Evolutionary conservation across 495 filamentous ascomycete species (phyloP), one percentile per base, ranked within the genome.

Genomic region (Pseudoneurospora amorphoporcata): DNA sequence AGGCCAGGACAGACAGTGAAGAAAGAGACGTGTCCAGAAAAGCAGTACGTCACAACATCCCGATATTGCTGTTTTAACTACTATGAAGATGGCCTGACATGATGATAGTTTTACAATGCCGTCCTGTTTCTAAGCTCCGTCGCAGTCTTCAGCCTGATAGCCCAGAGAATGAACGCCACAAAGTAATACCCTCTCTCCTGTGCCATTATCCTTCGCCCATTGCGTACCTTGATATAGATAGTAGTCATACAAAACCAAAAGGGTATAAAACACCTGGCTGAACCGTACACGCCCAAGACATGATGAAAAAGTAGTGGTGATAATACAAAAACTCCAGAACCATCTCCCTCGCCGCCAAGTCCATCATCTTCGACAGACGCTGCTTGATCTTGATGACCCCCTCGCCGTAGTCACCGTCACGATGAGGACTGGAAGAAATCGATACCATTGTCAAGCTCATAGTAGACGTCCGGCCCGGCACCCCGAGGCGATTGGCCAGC

Each of bases 121-220:
- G 92, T 97, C 3, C 86, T 98, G 2, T 99, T 98, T 83, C 92
- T 98, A 81, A 94, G 94, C 5, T 97, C 94, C 0, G 92, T 98
- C 40, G 94, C 93, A 3, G 89, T 95, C 72, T 96, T 98, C 84
- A 97, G 94, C 78, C 84, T 98, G 73, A 88, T 94, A 73, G 95
- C 93, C 23, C 96, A 99, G 77, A 83, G 79, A 78, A 84, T 86
- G 80, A 86, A 86, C 73, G 83, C 82, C 39, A 71, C 75, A n/a
- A 82, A 75, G 77, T 85, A 76, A 79, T 19, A n/a, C 16, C 12
- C 39, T 16, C 19, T 32, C 61, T 23, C 4, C 3, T 37, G 35
- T 14, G 37, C 39, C 53, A 19, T 35, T n/a, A 41, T 17, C 53
- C 10, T 40, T 9, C 5, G 3, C 68, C 35, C 68, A 19, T 29